A percentile compares a stretch with the other conserved stretches of the same genome.
Conservation (phyloP, 495 filamentous ascomycete species). For the Hyaloscypha variabilis region DNA sequence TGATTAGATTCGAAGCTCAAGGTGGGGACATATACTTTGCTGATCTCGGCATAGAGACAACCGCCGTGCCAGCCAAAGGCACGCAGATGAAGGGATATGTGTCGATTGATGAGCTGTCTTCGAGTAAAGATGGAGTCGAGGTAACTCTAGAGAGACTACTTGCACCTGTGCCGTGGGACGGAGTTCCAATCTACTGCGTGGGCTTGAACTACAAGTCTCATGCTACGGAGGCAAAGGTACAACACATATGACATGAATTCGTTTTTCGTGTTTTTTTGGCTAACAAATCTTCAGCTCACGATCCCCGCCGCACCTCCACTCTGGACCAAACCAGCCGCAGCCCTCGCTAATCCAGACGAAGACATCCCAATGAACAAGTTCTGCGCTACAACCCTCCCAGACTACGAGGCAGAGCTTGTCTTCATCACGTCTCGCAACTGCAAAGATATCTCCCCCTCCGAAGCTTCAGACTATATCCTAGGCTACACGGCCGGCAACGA, state of each 20-base stretch:
- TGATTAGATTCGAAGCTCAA: slow-evolving; percentile 9
- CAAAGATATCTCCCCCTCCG: slow-evolving; percentile 41
- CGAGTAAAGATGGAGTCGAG: background rate
- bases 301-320: slow-evolving; percentile 45
- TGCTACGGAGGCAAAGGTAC: slow-evolving; percentile 62
- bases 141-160: slow-evolving; percentile 10
- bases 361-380: slow-evolving; percentile 47
- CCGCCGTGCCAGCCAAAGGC: background rate
- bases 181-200: slow-evolving; percentile 62
- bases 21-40: slow-evolving; percentile 9
- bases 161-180: background rate
- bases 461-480: slow-evolving; percentile 45
- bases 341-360: slow-evolving; percentile 45
- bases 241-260: no score
- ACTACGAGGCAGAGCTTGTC: slow-evolving; percentile 50
- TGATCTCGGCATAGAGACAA: slow-evolving; percentile 9
- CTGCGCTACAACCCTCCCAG: slow-evolving; percentile 46
- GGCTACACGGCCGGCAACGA: slow-evolving; percentile 48
- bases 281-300: no score
- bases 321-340: slow-evolving; percentile 50
- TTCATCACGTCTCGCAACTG: slow-evolving; percentile 44
- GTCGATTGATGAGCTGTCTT: background rate
- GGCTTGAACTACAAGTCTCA: slow-evolving; percentile 81
- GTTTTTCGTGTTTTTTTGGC: no score
- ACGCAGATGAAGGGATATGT: background rate